Evolutionary conservation across 2,329 filamentous ascomycete genomes (phyloP).

Genomic region (Pseudopyricularia cyperi): DNA sequence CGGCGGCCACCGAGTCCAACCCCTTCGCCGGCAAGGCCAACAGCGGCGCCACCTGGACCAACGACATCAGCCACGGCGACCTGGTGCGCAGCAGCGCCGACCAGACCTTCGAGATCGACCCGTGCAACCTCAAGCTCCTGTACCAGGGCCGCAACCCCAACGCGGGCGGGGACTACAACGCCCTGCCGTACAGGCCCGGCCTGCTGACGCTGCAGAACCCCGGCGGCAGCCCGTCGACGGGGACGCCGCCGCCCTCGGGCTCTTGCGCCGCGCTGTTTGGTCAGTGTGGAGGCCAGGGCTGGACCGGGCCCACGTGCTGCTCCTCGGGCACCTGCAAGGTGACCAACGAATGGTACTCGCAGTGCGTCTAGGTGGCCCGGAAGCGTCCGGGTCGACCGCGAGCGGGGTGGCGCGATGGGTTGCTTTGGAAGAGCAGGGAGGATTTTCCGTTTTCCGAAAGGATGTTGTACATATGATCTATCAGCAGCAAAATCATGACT

Average conservation of each 20-base stretch:
- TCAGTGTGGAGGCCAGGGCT: not conserved
- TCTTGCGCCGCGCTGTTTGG: not conserved
- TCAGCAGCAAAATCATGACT: too few relatives aligned
- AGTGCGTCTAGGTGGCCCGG: not conserved
- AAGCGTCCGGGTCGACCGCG: too few relatives aligned
- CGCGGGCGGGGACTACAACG: slow-evolving; percentile 30
- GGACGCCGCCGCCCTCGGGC: not conserved
- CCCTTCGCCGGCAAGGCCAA: slow-evolving; percentile 58
- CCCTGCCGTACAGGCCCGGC: slow-evolving; percentile 40
- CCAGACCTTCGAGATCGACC: slow-evolving; percentile 48
- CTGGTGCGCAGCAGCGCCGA: slow-evolving; percentile 41
- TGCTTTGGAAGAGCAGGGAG: too few relatives aligned
- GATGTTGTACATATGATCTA: too few relatives aligned
- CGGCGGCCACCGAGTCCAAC: slow-evolving; percentile 39
- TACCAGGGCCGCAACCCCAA: slow-evolving; percentile 44
- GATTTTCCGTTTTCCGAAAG: too few relatives aligned
- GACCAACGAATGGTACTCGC: not conserved
- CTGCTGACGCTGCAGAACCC: slow-evolving; percentile 31
- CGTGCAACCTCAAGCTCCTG: slow-evolving; percentile 51
- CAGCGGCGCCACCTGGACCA: slow-evolving; percentile 51
- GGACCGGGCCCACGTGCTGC: not conserved
- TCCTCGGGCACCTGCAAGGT: not conserved
- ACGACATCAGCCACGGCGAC: slow-evolving; percentile 56
- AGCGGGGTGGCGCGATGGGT: too few relatives aligned
- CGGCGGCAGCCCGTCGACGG: not conserved